A percentile compares a stretch with the other conserved stretches of the same genome.
phyloP scores from a whole-genome alignment of 345 rosid species.

The Excoecaria cochinchinensis region DNA sequence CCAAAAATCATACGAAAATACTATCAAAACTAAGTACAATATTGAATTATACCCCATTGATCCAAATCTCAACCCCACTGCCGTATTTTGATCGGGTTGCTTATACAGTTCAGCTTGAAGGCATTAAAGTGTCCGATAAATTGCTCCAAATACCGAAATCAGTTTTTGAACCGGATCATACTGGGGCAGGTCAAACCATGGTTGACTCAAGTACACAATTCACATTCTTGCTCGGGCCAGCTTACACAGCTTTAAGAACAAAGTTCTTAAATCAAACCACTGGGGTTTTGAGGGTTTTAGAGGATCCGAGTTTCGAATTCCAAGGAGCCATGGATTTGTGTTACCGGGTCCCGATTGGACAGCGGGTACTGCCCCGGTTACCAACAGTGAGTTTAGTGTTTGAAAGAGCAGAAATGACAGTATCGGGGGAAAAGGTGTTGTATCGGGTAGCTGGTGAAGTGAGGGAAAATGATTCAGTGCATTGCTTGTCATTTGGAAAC shows the following conservation, averaged over 20 bases:
- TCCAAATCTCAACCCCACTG: slow-evolving; percentile 48
- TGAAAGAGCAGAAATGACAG: slow-evolving; percentile 63
- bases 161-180: slow-evolving; percentile 59
- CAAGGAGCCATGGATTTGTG: slow-evolving; percentile 84
- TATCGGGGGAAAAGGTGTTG: slow-evolving; percentile 55
- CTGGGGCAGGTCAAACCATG: slow-evolving; percentile 88
- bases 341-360: too few species aligned
- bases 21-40: too few species aligned
- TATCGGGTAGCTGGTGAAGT: slow-evolving; percentile 48
- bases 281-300: slow-evolving; percentile 36
- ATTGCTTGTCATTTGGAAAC: slow-evolving; percentile 77
- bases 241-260: slow-evolving; percentile 49
- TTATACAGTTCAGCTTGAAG: slow-evolving; percentile 63
- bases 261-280: slow-evolving; percentile 55
- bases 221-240: slow-evolving; percentile 64
- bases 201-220: slow-evolving; percentile 83
- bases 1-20: too few species aligned
- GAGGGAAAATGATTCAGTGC: slow-evolving; percentile 51
- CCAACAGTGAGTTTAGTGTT: slow-evolving; percentile 56
- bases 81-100: slow-evolving; percentile 74
- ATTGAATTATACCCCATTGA: slow-evolving; percentile 73
- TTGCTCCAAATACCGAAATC: slow-evolving; percentile 50
- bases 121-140: slow-evolving; percentile 51
- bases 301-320: slow-evolving; percentile 56
- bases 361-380: slow-evolving; percentile 31